Percentiles rank a stretch among this genome's conserved stretches.
phyloP scores from a whole-genome alignment of 306 rosid genomes.

The Cucurbita pepo region DNA sequence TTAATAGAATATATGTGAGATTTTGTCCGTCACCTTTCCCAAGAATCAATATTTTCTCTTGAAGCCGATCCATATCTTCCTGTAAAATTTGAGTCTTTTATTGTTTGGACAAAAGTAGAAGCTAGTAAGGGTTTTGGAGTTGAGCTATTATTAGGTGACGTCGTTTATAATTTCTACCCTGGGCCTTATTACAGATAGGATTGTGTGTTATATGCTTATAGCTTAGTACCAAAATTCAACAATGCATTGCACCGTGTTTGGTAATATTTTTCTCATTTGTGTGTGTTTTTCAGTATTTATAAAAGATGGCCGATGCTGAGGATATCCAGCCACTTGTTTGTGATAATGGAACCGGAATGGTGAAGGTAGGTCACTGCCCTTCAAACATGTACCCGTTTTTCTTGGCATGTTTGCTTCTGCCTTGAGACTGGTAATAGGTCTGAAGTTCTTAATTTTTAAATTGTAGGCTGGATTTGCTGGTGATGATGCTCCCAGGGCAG shows the following conservation, averaged over 20 bases:
- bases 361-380: conserved; percentile 40
- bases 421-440: neutral
- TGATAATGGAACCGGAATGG: conserved; percentile 99
- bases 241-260: neutral
- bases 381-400: neutral
- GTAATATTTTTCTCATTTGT: neutral
- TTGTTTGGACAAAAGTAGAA: neutral
- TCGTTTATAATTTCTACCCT: neutral
- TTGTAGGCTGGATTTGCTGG: conserved; percentile 90
- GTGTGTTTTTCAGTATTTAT: conserved; percentile 4
- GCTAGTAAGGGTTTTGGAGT: neutral
- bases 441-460: neutral
- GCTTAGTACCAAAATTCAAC: neutral
- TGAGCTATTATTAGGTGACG: neutral
- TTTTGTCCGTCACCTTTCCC: neutral
- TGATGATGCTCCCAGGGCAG: conserved; percentile 98
- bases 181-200: neutral
- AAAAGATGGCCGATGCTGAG: conserved; percentile 82
- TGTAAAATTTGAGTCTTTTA: neutral
- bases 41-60: neutral
- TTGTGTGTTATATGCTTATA: neutral
- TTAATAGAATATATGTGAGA: neutral
- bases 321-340: conserved; percentile 97
- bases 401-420: neutral
- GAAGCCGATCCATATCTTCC: neutral